Base-by-base conservation (phyloP, 306 rosid species). In the Quercus ilex region DNA sequence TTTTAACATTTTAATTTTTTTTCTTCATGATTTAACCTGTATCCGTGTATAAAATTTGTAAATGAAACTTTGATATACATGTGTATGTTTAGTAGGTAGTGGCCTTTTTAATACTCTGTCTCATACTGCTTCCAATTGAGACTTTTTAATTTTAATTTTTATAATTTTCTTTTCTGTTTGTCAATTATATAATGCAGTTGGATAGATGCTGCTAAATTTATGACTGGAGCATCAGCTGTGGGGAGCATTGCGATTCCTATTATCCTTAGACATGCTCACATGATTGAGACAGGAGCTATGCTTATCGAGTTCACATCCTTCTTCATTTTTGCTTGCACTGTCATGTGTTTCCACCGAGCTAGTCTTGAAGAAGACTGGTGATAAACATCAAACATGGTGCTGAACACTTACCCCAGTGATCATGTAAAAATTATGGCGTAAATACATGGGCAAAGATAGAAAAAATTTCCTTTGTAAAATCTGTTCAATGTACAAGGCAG, bases 261-360 rank as follows among this genome's bases (percentile, higher is more conserved):
- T 68, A 93, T 96, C 80, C 97, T 93, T 9, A 87, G 83, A 87
- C 99, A 96, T 43, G 98, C 97, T 31, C 92, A 91, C 35, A 83
- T 96, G 97, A 96, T 96, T 83, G 93, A 90, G 69, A 93, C 98
- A 6, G 95, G 98, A 60, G 99, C 99, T 1, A 89, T 96, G 99
- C 83, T 94, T 87, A 96, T 96, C 8, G 98, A 96, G 87, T 88
- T 96, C 69, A 89, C 90, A 25, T 96, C 99, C 5, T 96, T 96
- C 92, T 84, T 96, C 83, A 91, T 96, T 62, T 96, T 96, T 79
- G 83, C 91, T 76, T 92, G 97, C 77, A 93, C 99, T 4, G 98
- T 91, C 60, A 19, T 96, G 82, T 96, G 98, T 80, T 90, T 96
- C 83, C 98, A 96, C 85, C 98, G 93, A 53, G 98, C 97, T 56